phyloP scores from a whole-genome alignment of 2,329 filamentous ascomycete genomes.

The Reticulascus tulasneorum region DNA sequence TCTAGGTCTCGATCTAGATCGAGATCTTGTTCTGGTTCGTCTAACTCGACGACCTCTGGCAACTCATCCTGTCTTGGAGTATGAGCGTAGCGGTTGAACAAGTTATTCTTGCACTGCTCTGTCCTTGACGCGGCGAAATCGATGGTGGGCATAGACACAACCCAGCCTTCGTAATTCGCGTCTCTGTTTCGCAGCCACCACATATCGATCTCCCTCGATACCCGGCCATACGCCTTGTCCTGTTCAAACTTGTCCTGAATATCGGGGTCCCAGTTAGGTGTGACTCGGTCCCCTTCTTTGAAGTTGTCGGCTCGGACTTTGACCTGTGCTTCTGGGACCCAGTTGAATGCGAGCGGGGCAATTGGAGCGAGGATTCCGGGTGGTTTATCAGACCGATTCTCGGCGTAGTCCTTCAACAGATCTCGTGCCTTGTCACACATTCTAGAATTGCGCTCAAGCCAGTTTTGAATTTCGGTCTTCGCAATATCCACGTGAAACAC shows the following conservation, averaged over 20 bases:
- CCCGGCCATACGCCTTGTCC: conserved; percentile 54
- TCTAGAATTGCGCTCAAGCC: conserved; percentile 57
- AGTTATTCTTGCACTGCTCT: conserved; percentile 55
- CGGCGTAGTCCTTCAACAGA: conserved; percentile 52
- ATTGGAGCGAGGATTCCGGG: conserved; percentile 47
- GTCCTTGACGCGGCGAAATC: conserved; percentile 55
- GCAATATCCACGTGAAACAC: conserved; percentile 53
- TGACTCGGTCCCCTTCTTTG: conserved; percentile 34
- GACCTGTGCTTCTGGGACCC: conserved; percentile 38
- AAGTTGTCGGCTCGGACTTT: conserved; percentile 31
- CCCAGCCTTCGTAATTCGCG: conserved; percentile 57
- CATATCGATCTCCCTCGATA: conserved; percentile 60
- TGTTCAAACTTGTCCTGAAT: conserved; percentile 55
- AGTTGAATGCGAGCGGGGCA: conserved; percentile 52
- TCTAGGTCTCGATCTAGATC: conserved; percentile 42
- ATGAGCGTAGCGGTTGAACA: conserved; percentile 52
- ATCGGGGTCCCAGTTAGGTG: conserved; percentile 47
- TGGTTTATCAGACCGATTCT: conserved; percentile 43
- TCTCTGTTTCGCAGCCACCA: conserved; percentile 62
- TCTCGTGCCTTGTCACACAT: conserved; percentile 53
- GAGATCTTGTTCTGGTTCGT: conserved; percentile 45
- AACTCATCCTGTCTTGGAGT: conserved; percentile 33
- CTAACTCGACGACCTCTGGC: conserved; percentile 41
- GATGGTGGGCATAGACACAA: conserved; percentile 55
- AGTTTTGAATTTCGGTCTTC: conserved; percentile 58